Evolutionary conservation across 306 rosid genomes (phyloP).

Genomic region (Trifolium dubium): DNA sequence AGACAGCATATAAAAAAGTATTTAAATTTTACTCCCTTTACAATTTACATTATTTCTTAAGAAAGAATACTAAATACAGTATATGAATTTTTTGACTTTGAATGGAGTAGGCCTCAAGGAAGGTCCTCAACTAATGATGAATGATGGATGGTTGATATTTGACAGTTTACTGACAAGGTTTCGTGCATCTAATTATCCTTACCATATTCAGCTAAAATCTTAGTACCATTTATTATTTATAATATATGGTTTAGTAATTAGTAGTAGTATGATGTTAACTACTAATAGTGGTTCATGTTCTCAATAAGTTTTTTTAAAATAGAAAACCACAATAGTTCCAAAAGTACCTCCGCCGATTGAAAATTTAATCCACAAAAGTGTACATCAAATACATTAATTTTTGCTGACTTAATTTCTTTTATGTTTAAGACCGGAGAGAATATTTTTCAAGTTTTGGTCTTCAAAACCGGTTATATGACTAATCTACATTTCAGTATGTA

Average conservation of each 20-base stretch:
- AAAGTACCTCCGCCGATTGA: too few relatives aligned
- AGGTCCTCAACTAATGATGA: neutral
- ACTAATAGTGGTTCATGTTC: conserved; percentile 25
- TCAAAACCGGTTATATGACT: neutral
- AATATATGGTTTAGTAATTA: neutral
- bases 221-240: conserved; percentile 4
- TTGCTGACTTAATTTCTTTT: neutral
- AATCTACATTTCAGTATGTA: neutral
- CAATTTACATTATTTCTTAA: too few relatives aligned
- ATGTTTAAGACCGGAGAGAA: too few relatives aligned
- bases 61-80: neutral
- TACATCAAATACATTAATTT: too few relatives aligned
- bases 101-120: neutral
- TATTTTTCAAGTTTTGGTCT: too few relatives aligned
- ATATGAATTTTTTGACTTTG: neutral
- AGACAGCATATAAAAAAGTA: neutral
- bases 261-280: neutral
- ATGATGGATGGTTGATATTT: neutral
- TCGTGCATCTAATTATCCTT: conserved; percentile 36
- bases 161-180: conserved; percentile 30
- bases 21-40: neutral
- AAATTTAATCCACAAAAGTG: too few relatives aligned
- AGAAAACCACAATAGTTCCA: neutral
- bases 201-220: conserved; percentile 33
- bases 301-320: neutral